phyloP scores from a whole-genome alignment of 805 yeast species.

The Candida vartiovaarae region DNA sequence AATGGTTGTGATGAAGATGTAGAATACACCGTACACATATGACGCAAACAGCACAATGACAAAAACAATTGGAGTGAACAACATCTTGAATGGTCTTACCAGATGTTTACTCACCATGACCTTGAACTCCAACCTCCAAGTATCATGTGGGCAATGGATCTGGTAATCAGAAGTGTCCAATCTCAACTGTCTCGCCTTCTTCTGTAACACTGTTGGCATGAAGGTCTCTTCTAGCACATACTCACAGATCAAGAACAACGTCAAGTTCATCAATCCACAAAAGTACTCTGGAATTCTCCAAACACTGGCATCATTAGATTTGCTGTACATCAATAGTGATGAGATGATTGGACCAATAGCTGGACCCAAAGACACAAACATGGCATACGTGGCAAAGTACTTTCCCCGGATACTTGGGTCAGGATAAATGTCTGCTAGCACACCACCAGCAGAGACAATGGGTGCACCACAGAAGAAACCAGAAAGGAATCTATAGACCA shows the following conservation, averaged over 20 bases:
- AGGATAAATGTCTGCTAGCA: slow-evolving; percentile 42
- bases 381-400: slow-evolving; percentile 42
- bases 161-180: slow-evolving; percentile 4
- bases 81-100: slow-evolving; percentile 16
- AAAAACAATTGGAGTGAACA: slow-evolving; percentile 28
- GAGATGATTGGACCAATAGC: slow-evolving; percentile 42
- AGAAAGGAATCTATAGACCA: slow-evolving; percentile 48
- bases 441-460: slow-evolving; percentile 51
- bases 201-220: slow-evolving; percentile 9
- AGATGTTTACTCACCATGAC: slow-evolving; percentile 11
- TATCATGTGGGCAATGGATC: slow-evolving; percentile 14
- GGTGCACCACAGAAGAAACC: slow-evolving; percentile 59
- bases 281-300: slow-evolving; percentile 59
- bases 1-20: slow-evolving; percentile 37
- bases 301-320: slow-evolving; percentile 27
- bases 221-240: slow-evolving; percentile 23
- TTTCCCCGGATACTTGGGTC: slow-evolving; percentile 42
- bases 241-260: slow-evolving; percentile 30
- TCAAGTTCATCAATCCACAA: slow-evolving; percentile 34
- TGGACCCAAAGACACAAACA: slow-evolving; percentile 38
- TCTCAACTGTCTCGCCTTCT: slow-evolving; percentile 10
- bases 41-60: slow-evolving; percentile 39
- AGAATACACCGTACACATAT: slow-evolving; percentile 42
- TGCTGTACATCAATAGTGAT: slow-evolving; percentile 36
- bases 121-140: slow-evolving; percentile 10